Conservation (phyloP, 2,329 filamentous ascomycete species). For the Aspergillus sp. region DNA sequence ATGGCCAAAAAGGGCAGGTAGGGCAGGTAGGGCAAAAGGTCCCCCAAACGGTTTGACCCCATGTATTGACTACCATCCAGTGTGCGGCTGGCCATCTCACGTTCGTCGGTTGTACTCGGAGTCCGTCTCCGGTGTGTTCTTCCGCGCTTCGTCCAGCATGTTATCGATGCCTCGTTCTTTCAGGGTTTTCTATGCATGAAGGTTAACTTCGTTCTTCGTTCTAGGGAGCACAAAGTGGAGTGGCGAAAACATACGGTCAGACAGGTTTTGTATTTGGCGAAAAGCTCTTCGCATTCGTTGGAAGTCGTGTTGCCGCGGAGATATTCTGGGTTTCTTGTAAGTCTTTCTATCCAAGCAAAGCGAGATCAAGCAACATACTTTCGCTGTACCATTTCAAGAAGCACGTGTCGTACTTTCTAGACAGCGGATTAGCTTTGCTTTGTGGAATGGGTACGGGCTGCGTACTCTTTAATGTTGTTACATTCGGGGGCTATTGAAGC, state of each 20-base stretch:
- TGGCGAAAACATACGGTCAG: slow-evolving; percentile 62
- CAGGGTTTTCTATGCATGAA: slow-evolving; percentile 69
- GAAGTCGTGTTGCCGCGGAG: slow-evolving; percentile 78
- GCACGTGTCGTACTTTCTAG: slow-evolving; percentile 89
- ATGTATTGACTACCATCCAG: too few relatives aligned
- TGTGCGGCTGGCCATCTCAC: slow-evolving; percentile 3
- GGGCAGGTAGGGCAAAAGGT: too few relatives aligned
- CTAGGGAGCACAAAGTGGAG: not conserved
- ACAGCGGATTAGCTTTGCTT: slow-evolving; percentile 19
- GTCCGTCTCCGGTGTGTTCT: slow-evolving; percentile 87
- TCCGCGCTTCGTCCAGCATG: slow-evolving; percentile 85
- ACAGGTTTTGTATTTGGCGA: slow-evolving; percentile 85
- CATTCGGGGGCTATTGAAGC: slow-evolving; percentile 92
- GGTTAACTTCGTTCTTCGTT: not conserved
- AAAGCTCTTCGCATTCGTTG: slow-evolving; percentile 83
- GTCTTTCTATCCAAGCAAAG: slow-evolving; percentile 9
- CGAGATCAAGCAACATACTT: slow-evolving; percentile 56
- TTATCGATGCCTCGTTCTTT: slow-evolving; percentile 90
- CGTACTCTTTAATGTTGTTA: slow-evolving; percentile 92
- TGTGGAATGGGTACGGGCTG: not conserved
- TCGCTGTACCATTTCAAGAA: slow-evolving; percentile 99
- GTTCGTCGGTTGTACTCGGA: slow-evolving; percentile 58
- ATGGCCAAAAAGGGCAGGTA: too few relatives aligned
- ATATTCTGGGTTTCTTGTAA: slow-evolving; percentile 65
- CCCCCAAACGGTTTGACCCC: too few relatives aligned